phyloP scores from a whole-genome alignment of 805 yeast genomes.

The Helenozyma baotianmanensis region DNA sequence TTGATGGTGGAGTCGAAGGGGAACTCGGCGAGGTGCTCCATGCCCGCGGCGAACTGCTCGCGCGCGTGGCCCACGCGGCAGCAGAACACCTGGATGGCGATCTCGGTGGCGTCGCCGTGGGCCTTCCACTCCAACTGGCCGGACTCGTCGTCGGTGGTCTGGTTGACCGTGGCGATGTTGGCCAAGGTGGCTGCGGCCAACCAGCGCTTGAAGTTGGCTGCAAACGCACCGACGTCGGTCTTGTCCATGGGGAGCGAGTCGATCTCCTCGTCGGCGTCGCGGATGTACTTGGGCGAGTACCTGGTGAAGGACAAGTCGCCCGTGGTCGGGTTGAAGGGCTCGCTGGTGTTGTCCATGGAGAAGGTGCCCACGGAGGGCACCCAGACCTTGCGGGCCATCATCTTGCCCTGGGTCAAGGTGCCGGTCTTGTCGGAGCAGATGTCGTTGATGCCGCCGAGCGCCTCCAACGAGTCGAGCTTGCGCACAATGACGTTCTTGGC shows the following conservation, averaged over 20 bases:
- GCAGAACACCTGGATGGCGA: conserved; percentile 18
- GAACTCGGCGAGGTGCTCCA: conserved; percentile 14
- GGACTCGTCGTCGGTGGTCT: conserved; percentile 38
- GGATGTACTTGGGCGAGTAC: conserved; percentile 33
- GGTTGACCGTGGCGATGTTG: conserved; percentile 66
- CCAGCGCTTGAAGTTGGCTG: conserved; percentile 45
- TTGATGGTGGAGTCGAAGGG: conserved; percentile 18
- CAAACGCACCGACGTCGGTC: conserved; percentile 16
- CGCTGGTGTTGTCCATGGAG: conserved; percentile 49
- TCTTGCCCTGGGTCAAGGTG: conserved; percentile 74
- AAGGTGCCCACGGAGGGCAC: conserved; percentile 59
- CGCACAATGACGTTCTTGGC: conserved; percentile 66
- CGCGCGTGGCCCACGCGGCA: conserved; percentile 14
- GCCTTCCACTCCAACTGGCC: conserved; percentile 25
- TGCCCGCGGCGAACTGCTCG: conserved; percentile 22
- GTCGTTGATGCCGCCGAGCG: conserved; percentile 73
- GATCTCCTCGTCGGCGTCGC: conserved; percentile 34
- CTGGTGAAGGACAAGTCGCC: conserved; percentile 43
- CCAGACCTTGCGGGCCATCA: conserved; percentile 71
- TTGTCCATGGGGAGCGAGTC: conserved; percentile 19
- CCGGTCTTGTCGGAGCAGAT: conserved; percentile 84
- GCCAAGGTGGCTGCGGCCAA: conserved; percentile 68
- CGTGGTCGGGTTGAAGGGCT: conserved; percentile 59
- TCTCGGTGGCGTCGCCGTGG: conserved; percentile 19
- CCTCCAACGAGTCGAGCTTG: conserved; percentile 73